These are phyloP conservation scores for Harrya chromipes DNA, from an alignment of 768 basidiomycete species.

Conservation along the genomic window DNA sequence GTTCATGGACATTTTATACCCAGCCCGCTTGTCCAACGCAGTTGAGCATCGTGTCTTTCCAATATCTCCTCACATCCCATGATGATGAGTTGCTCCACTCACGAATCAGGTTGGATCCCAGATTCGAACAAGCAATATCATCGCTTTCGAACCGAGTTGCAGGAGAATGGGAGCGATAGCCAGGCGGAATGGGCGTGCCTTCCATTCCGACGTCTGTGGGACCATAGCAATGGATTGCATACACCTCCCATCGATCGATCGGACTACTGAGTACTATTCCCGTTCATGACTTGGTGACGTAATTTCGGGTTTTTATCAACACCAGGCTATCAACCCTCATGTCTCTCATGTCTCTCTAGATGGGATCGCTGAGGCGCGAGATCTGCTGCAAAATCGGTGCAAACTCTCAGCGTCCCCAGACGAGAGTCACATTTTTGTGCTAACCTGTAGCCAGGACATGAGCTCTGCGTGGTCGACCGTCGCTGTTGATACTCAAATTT, in stretches of 20 bases:
- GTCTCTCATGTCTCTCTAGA: slow-evolving; percentile 10
- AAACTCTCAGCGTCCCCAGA: background rate
- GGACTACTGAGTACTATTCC: slow-evolving; percentile 7
- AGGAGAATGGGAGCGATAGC: slow-evolving; percentile 18
- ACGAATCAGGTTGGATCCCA: slow-evolving; percentile 21
- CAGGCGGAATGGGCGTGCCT: slow-evolving; percentile 30
- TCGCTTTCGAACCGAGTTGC: slow-evolving; percentile 13
- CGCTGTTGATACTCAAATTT: slow-evolving; percentile 1
- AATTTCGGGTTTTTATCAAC: slow-evolving; percentile 21
- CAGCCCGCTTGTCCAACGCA: slow-evolving; percentile 18
- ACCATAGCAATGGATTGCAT: slow-evolving; percentile 20
- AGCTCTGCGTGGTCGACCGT: background rate
- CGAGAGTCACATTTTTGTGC: background rate
- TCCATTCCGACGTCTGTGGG: slow-evolving; percentile 29
- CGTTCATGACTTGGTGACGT: slow-evolving; percentile 21
- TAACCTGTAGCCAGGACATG: background rate
- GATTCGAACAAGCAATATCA: slow-evolving; percentile 18
- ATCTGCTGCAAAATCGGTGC: slow-evolving; percentile 8
- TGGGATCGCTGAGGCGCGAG: slow-evolving; percentile 18
- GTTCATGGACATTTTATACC: slow-evolving; percentile 25
- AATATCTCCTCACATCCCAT: slow-evolving; percentile 10
- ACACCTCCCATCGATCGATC: slow-evolving; percentile 19
- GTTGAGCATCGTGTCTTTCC: slow-evolving; percentile 15
- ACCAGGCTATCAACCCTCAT: slow-evolving; percentile 10
- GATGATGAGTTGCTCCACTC: slow-evolving; percentile 19